phyloP scores from a whole-genome alignment of 495 filamentous ascomycete species.

The Chlorociboria aeruginascens region DNA sequence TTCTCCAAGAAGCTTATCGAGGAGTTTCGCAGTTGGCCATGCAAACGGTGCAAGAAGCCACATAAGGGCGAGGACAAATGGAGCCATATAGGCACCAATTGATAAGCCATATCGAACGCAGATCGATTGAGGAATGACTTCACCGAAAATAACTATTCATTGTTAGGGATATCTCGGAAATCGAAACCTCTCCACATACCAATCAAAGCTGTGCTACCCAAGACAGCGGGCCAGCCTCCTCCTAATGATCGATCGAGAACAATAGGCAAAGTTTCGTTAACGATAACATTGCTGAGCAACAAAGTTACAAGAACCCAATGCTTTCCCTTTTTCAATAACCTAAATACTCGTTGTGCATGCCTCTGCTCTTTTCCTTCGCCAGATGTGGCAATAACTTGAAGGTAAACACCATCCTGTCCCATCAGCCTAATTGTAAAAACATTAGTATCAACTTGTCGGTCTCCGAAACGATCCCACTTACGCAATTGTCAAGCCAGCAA shows the following conservation, averaged over 20 bases:
- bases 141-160: slow-evolving; percentile 81
- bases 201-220: slow-evolving; percentile 86
- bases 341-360: slow-evolving; percentile 70
- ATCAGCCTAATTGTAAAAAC: slow-evolving; percentile 37
- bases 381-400: slow-evolving; percentile 85
- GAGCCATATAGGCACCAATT: slow-evolving; percentile 93
- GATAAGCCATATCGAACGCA: slow-evolving; percentile 93
- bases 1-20: slow-evolving; percentile 64
- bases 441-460: slow-evolving; percentile 1
- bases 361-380: slow-evolving; percentile 63
- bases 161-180: slow-evolving; percentile 14
- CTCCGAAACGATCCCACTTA: slow-evolving; percentile 21
- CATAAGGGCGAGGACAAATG: slow-evolving; percentile 81
- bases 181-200: slow-evolving; percentile 39
- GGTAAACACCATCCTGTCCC: slow-evolving; percentile 90
- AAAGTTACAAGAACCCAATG: slow-evolving; percentile 99
- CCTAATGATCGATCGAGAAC: slow-evolving; percentile 88
- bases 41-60: slow-evolving; percentile 67
- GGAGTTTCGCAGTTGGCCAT: slow-evolving; percentile 66
- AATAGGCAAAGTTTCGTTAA: slow-evolving; percentile 93
- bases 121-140: slow-evolving; percentile 88
- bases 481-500: slow-evolving; percentile 93
- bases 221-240: slow-evolving; percentile 86
- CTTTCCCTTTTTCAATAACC: slow-evolving; percentile 75
- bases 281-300: slow-evolving; percentile 91